phyloP scores from a whole-genome alignment of 2,329 filamentous ascomycete genomes.

The Eurotiales sp. region DNA sequence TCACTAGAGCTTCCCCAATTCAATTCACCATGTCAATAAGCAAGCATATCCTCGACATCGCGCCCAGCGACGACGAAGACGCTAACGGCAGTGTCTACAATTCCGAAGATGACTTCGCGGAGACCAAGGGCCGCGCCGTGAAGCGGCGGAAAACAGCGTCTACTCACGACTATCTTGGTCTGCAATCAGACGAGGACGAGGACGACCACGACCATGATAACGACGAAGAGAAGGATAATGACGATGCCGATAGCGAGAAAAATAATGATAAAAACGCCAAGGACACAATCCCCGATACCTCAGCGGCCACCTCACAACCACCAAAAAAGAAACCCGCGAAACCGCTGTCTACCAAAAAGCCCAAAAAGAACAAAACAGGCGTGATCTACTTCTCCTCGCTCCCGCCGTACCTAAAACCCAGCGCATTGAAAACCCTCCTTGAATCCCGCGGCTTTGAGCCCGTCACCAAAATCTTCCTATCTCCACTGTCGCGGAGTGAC shows the following conservation, averaged over 20 bases:
- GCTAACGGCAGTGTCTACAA: too few relatives aligned
- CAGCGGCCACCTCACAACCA: too few relatives aligned
- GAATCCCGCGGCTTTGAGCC: conserved; percentile 39
- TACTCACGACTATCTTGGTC: too few relatives aligned
- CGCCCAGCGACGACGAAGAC: too few relatives aligned
- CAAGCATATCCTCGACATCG: too few relatives aligned
- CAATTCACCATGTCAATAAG: too few relatives aligned
- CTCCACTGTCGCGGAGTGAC: conserved; percentile 28
- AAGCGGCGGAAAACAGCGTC: too few relatives aligned
- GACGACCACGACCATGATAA: conserved; percentile 42
- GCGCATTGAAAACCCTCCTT: conserved; percentile 25
- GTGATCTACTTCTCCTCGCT: conserved; percentile 45
- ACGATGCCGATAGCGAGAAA: conserved; percentile 17
- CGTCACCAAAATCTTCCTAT: conserved; percentile 43
- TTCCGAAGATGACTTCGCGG: too few relatives aligned
- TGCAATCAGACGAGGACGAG: too few relatives aligned
- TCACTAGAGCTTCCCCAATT: too few relatives aligned
- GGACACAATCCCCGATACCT: too few relatives aligned
- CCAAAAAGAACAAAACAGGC: conserved; percentile 33
- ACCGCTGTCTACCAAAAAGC: conserved; percentile 1
- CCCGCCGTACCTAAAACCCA: conserved; percentile 47
- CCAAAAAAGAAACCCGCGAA: conserved; percentile 9
- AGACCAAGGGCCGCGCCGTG: too few relatives aligned
- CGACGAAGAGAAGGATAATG: conserved; percentile 11
- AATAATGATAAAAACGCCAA: conserved; percentile 9